A percentile compares a stretch with the other conserved stretches of the same genome.
Conservation (phyloP, 2,329 filamentous ascomycete genomes). For the Helotiales sp. region DNA sequence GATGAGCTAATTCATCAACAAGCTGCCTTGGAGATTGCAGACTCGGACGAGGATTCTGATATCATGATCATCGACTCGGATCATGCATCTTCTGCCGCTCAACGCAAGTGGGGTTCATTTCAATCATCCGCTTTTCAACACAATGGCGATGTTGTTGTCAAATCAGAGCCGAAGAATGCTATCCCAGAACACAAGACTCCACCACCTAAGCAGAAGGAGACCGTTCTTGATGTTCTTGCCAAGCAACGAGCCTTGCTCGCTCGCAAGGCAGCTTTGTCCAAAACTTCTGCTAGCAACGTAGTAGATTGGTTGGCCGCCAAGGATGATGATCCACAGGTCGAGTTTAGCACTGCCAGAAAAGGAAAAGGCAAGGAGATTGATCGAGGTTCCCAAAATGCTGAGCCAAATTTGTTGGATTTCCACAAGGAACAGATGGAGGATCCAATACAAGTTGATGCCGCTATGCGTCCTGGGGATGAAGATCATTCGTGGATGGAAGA, state of each 20-base stretch:
- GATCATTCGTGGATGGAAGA: slow-evolving; percentile 25
- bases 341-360: background rate
- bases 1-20: background rate
- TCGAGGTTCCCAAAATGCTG: background rate
- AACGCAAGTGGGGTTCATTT: background rate
- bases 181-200: background rate
- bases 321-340: background rate
- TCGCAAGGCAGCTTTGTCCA: background rate
- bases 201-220: background rate
- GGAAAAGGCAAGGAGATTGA: background rate
- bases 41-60: slow-evolving; percentile 5
- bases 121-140: background rate
- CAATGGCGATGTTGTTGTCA: slow-evolving; percentile 3
- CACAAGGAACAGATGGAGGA: background rate
- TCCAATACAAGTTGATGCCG: slow-evolving; percentile 8
- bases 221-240: background rate
- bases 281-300: background rate
- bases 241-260: background rate
- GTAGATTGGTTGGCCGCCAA: background rate
- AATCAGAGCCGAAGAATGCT: slow-evolving; percentile 3
- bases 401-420: background rate
- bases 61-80: slow-evolving; percentile 4
- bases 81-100: background rate
- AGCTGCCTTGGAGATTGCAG: background rate
- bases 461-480: slow-evolving; percentile 7